Conservation (phyloP, 352 stramenopile species). For the Phytophthora multivora region DNA sequence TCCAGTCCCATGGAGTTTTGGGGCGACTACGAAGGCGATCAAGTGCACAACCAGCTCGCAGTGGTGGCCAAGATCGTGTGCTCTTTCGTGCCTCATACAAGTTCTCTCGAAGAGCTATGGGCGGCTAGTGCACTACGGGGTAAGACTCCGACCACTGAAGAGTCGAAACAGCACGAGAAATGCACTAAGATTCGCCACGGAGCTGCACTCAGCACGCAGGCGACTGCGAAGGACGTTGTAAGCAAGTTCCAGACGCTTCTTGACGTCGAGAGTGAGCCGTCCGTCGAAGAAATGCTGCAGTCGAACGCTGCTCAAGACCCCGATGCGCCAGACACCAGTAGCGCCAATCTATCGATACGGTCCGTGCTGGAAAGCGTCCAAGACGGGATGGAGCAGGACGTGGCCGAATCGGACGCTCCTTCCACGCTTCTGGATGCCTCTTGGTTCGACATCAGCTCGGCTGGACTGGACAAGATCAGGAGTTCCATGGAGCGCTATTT, state of each 20-base stretch:
- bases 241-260: slow-evolving; percentile 28
- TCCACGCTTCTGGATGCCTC: slow-evolving; percentile 29
- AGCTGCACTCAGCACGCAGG: slow-evolving; percentile 2
- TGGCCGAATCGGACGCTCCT: not conserved
- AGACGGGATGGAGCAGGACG: slow-evolving; percentile 28
- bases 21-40: slow-evolving; percentile 44
- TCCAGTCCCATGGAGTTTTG: slow-evolving; percentile 42
- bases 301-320: not conserved
- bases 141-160: not conserved
- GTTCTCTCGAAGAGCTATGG: slow-evolving; percentile 39
- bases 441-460: slow-evolving; percentile 38
- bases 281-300: slow-evolving; percentile 26
- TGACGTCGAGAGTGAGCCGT: slow-evolving; percentile 13
- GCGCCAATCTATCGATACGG: slow-evolving; percentile 17
- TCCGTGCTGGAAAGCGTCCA: slow-evolving; percentile 30
- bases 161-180: slow-evolving; percentile 21
- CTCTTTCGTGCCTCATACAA: slow-evolving; percentile 36
- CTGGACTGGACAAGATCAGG: slow-evolving; percentile 32
- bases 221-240: slow-evolving; percentile 13
- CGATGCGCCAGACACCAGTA: slow-evolving; percentile 6
- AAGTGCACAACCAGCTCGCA: slow-evolving; percentile 37
- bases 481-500: slow-evolving; percentile 29
- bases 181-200: slow-evolving; percentile 33
- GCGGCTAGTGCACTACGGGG: slow-evolving; percentile 3
- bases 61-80: slow-evolving; percentile 35